Evolutionary conservation across 805 yeast species (phyloP).

Genomic region (Kodamaea nitidulidarum): DNA sequence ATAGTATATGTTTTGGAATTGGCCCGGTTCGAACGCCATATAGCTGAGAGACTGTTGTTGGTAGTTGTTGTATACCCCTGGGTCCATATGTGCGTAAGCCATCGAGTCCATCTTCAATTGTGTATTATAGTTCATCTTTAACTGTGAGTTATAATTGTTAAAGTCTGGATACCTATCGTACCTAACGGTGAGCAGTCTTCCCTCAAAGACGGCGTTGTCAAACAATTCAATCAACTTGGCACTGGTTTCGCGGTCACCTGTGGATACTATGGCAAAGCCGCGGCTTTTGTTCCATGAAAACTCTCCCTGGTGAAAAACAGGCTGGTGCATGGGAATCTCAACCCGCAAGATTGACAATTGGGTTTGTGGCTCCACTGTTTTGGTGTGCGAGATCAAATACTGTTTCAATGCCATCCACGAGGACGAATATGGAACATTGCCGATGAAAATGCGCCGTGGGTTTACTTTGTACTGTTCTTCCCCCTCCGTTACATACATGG

Average conservation of each 20-base stretch:
- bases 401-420: constrained; percentile 32
- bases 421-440: constrained; percentile 51
- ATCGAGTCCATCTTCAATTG: too few relatives aligned
- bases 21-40: constrained; percentile 30
- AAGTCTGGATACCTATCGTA: constrained; percentile 51
- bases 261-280: constrained; percentile 65
- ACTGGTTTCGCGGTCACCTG: constrained; percentile 44
- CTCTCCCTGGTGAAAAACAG: constrained; percentile 4
- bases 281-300: constrained; percentile 23
- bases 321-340: constrained; percentile 38
- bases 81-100: too few relatives aligned
- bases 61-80: constrained; percentile 1
- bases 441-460: constrained; percentile 46
- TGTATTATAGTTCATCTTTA: too few relatives aligned
- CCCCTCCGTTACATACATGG: constrained; percentile 1
- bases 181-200: constrained; percentile 57
- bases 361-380: constrained; percentile 25
- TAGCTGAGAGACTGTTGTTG: constrained; percentile 11
- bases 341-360: constrained; percentile 30
- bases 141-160: constrained; percentile 29
- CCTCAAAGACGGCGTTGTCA: constrained; percentile 53
- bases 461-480: constrained; percentile 32
- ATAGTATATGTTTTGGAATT: constrained; percentile 28
- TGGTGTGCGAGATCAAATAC: constrained; percentile 22
- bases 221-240: constrained; percentile 45